Evolutionary conservation across 805 yeast species (phyloP), one percentile per base, ranked within the genome.

Genomic region (Candida morakotiae): DNA sequence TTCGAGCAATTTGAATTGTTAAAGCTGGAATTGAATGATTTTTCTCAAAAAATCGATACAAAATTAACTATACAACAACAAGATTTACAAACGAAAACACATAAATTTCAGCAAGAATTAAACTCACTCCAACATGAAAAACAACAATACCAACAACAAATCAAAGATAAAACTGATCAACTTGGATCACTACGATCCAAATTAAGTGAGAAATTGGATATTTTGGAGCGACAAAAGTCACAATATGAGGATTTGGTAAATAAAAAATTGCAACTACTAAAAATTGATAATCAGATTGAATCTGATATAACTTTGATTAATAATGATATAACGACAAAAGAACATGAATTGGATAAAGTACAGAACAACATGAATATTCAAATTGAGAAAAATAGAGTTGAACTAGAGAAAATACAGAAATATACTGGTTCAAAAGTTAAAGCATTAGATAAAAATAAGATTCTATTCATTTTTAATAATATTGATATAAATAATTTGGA

Each of bases 371-470:
- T 76, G 24, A 53, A 55, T 15, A 43, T 49, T 8, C 85, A 81
- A 48, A 58, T 69, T 6, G 60, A 59, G 20, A 61, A 60, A 28
- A 78, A 79, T 40, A 58, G 60, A 11, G 77, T 78, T 0, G 86
- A 81, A 49, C 59, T 77, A 28, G 39, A 58, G 13, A 62, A 70
- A 28, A 77, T 71, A 55, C 84, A 81, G 42, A 54, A 62, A 26
- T 58, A 76, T 34, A 57, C 79, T 30, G 87, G 87, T 1, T 51
- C 81, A 39, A 60, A 61, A 24, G 69, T 81, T 15, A 77, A 73
- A 38, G 79, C 78, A 3, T 54, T 75, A 1, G 55, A 60, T 14
- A 70, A 67, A 5, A 76, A 72, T 37, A 45, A 67, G 23, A 51
- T 81, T 30, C 58, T 56, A 40, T 75, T 81, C 47, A 56, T 62